These are phyloP conservation scores for Crithidia mellificae DNA, from an alignment of 208 protist genomes.

Conservation along the genomic window DNA sequence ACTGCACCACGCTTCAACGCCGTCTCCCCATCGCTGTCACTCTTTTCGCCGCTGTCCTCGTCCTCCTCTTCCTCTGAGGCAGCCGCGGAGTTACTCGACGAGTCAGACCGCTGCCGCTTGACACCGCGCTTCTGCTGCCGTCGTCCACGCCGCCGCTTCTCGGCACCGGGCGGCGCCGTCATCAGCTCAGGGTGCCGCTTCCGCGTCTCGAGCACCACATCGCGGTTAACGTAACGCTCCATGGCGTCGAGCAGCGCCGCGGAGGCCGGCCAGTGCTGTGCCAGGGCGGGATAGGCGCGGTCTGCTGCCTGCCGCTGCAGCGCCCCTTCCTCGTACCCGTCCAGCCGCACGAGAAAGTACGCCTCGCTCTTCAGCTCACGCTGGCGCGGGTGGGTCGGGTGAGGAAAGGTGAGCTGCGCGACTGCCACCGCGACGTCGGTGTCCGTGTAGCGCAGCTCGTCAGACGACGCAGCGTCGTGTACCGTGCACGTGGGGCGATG, in stretches of 20 bases:
- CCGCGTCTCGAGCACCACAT: constrained; percentile 33
- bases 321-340: constrained; percentile 45
- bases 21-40: no score
- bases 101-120: constrained; percentile 22
- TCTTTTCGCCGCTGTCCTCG: no score
- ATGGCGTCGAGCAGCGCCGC: constrained; percentile 29
- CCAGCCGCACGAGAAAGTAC: constrained; percentile 55
- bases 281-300: constrained; percentile 46
- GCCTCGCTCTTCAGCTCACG: constrained; percentile 51
- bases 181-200: constrained; percentile 33
- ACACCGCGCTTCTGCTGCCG: no score
- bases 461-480: background rate
- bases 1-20: no score
- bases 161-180: background rate
- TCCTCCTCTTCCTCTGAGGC: background rate
- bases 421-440: constrained; percentile 22
- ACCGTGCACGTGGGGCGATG: background rate
- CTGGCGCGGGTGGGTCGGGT: constrained; percentile 23
- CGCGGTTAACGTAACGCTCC: constrained; percentile 43
- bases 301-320: constrained; percentile 53
- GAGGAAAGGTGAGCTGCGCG: constrained; percentile 18
- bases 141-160: background rate
- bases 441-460: constrained; percentile 15
- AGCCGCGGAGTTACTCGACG: background rate
- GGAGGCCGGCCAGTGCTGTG: constrained; percentile 31